Percentiles rank a stretch among this genome's conserved stretches.
phyloP scores from a whole-genome alignment of 2,329 filamentous ascomycete genomes.

The Cephalotrichum gorgonifer region DNA sequence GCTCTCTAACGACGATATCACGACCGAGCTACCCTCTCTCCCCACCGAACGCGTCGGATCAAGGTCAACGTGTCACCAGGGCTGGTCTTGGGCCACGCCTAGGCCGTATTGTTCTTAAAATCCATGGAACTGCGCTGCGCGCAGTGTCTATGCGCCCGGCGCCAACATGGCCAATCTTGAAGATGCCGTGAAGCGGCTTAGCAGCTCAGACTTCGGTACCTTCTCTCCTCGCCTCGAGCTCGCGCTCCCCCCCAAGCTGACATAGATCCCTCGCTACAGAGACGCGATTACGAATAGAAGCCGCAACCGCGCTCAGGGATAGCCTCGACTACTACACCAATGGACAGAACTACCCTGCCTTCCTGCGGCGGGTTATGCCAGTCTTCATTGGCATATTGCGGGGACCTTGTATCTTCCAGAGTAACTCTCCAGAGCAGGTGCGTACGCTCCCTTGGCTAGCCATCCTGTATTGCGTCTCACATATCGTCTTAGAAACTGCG shows the following conservation, averaged over 20 bases:
- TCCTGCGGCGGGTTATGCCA: slow-evolving; percentile 81
- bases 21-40: background rate
- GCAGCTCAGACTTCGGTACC: slow-evolving; percentile 45
- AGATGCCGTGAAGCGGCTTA: slow-evolving; percentile 51
- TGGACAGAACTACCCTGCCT: slow-evolving; percentile 65
- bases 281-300: slow-evolving; percentile 67
- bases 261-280: slow-evolving; percentile 43
- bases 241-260: slow-evolving; percentile 4
- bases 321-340: slow-evolving; percentile 80
- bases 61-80: background rate
- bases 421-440: slow-evolving; percentile 81
- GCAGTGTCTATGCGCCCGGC: slow-evolving; percentile 4
- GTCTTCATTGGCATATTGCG: slow-evolving; percentile 79
- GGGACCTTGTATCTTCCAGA: slow-evolving; percentile 82
- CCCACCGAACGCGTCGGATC: background rate
- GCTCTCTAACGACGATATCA: background rate
- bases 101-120: background rate
- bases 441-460: slow-evolving; percentile 13
- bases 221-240: background rate
- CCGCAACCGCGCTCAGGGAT: slow-evolving; percentile 80
- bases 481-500: slow-evolving; percentile 59
- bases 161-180: slow-evolving; percentile 37
- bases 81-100: background rate
- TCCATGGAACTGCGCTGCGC: slow-evolving; percentile 4
- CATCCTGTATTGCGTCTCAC: slow-evolving; percentile 8